phyloP scores from a whole-genome alignment of 1,284 basidiomycete species.

The Inonotus obliquus region DNA sequence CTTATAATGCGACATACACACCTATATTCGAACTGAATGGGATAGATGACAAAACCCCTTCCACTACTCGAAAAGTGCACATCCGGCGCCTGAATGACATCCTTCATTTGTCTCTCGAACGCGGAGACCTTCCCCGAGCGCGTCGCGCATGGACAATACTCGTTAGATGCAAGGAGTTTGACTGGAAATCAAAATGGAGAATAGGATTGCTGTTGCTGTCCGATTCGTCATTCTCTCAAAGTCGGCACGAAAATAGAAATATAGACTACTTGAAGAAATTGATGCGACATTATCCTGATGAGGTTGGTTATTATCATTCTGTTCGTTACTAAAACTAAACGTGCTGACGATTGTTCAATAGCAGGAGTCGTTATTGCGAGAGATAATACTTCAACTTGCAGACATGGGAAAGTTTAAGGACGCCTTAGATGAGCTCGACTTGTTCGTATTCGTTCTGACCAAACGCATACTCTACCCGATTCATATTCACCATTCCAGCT shows the following conservation, averaged over 20 bases:
- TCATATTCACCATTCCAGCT: constrained; percentile 42
- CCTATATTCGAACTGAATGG: not conserved
- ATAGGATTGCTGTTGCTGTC: constrained; percentile 60
- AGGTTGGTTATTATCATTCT: constrained; percentile 40
- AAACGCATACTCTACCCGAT: not conserved
- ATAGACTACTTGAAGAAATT: constrained; percentile 32
- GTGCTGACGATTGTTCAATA: constrained; percentile 28
- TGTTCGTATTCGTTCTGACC: constrained; percentile 45
- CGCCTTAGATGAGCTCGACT: constrained; percentile 80
- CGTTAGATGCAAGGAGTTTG: constrained; percentile 76
- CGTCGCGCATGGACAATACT: constrained; percentile 76
- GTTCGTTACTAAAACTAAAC: not conserved
- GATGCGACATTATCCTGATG: constrained; percentile 61
- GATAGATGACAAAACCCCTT: constrained; percentile 7
- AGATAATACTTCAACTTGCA: constrained; percentile 68
- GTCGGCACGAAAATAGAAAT: constrained; percentile 24
- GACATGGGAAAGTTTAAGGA: constrained; percentile 50
- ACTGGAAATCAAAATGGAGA: constrained; percentile 75
- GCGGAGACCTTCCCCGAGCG: constrained; percentile 63
- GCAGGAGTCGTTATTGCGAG: constrained; percentile 72
- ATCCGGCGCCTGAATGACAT: constrained; percentile 70
- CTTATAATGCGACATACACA: not conserved
- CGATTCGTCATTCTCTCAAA: not conserved
- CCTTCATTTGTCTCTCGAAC: constrained; percentile 68
- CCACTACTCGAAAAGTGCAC: constrained; percentile 59